Evolutionary conservation across 371 early-diverging fungal genomes (phyloP).

Genomic region (Funneliformis caledonium): DNA sequence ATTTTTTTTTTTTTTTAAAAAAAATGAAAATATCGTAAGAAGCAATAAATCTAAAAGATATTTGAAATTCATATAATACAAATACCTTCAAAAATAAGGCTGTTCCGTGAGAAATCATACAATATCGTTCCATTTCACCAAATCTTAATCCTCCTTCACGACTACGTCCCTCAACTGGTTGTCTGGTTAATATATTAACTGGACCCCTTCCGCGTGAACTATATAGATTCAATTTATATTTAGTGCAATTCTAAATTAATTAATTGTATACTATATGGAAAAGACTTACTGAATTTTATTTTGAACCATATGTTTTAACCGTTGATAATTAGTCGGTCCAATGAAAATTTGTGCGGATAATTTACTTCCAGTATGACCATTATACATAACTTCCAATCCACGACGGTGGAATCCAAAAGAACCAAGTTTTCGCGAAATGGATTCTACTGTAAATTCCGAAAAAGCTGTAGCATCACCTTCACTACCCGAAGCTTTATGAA

Average conservation of each 20-base stretch:
- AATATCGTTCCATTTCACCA: constrained; percentile 95
- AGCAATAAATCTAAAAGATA: not conserved
- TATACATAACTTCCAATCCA: constrained; percentile 84
- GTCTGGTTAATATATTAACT: constrained; percentile 84
- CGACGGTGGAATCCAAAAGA: constrained; percentile 74
- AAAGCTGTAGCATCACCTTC: constrained; percentile 94
- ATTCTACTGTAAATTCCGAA: constrained; percentile 78
- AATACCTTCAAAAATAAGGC: constrained; percentile 78
- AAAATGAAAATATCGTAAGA: not conserved
- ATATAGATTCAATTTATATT: not conserved
- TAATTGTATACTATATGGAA: not conserved
- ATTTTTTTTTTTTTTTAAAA: no score
- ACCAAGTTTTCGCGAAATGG: constrained; percentile 63
- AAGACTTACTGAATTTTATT: constrained; percentile 80
- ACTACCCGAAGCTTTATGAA: constrained; percentile 60
- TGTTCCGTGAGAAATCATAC: constrained; percentile 89
- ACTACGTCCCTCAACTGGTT: constrained; percentile 88
- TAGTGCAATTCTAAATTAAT: constrained; percentile 6
- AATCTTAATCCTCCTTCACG: constrained; percentile 91
- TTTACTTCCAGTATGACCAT: constrained; percentile 86
- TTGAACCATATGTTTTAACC: constrained; percentile 94
- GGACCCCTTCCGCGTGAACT: constrained; percentile 81
- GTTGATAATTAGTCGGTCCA: constrained; percentile 93
- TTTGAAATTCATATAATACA: not conserved
- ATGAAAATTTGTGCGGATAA: constrained; percentile 79